Base-by-base conservation (phyloP, 2,329 filamentous ascomycete species). In the Cercospora sesami region DNA sequence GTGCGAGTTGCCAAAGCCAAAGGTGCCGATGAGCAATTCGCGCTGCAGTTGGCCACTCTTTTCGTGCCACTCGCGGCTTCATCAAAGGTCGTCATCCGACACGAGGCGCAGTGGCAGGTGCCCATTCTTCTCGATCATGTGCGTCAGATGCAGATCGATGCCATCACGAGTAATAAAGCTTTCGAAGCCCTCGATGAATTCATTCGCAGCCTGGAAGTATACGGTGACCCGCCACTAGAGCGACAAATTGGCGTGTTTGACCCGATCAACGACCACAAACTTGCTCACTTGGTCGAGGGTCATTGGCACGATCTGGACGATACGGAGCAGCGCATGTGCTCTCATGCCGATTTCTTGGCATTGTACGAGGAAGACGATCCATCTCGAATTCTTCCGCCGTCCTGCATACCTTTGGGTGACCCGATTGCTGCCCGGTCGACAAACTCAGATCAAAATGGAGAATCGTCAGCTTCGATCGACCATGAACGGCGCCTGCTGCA, bases 91-190 rank as follows among this genome's bases (percentile, higher is more conserved):
- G 80, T 82, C 33, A 81, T 86, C n/a, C 79, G 84, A 7, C 83
- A 86, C 66, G 84, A 86, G 73, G 83, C 84, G 1, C 84, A 83
- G 64, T 84, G 80, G 79, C 81, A 79, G 10, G 80, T 82, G 64
- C 83, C 81, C 3, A 78, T 78, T 4, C 70, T 85, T 1, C 83
- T 81, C 69, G 78, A 81, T 16, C 75, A 81, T 33, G 81, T 81
- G 1, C 72, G 74, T 21, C 63, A 70, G 5, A 77, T 76, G 36
- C 69, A 73, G 0, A 83, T 81, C 80, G 73, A 62, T 0, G 69
- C 57, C 0, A 77, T 85, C 45, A 76, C 73, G 0, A 73, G 76
- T 0, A 83, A 81, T 60, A 76, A 79, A 1, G 80, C 81, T 0
- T 81, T 84, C 64, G 66, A 72, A 4, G 78, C 80, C 1, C 73